A percentile compares a stretch with the other conserved stretches of the same genome.
phyloP scores from a whole-genome alignment of 768 basidiomycete genomes.

The Suillus subluteus region DNA sequence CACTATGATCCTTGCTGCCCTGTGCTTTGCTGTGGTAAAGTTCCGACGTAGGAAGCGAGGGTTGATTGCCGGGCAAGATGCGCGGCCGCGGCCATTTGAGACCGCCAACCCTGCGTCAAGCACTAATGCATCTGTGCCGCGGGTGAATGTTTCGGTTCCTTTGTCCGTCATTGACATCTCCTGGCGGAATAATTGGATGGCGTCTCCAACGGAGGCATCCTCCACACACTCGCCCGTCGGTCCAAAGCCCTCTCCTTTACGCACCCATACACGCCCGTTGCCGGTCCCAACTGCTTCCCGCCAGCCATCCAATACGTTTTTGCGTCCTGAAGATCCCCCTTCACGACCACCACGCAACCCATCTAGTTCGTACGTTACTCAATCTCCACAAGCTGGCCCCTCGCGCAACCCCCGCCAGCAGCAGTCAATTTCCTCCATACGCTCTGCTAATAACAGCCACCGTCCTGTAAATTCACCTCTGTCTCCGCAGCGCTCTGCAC shows the following conservation, averaged over 20 bases:
- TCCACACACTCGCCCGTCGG: slow-evolving; percentile 1
- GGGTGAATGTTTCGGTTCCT: slow-evolving; percentile 2
- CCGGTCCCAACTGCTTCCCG: slow-evolving; percentile 1
- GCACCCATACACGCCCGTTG: background rate
- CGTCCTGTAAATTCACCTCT: background rate
- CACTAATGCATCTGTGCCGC: background rate
- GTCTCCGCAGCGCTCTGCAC: background rate
- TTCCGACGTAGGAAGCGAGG: slow-evolving; percentile 20
- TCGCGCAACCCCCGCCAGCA: slow-evolving; percentile 1
- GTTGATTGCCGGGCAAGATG: slow-evolving; percentile 24
- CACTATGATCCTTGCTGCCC: slow-evolving; percentile 17
- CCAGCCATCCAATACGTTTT: slow-evolving; percentile 10
- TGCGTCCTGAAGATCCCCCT: slow-evolving; percentile 6
- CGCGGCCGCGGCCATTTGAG: slow-evolving; percentile 30
- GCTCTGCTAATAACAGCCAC: background rate
- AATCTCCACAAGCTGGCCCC: slow-evolving; percentile 2
- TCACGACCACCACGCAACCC: slow-evolving; percentile 8
- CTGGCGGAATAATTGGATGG: slow-evolving; percentile 7
- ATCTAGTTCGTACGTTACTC: background rate
- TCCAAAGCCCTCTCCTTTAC: slow-evolving; percentile 4
- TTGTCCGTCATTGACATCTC: slow-evolving; percentile 11
- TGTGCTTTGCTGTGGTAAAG: slow-evolving; percentile 22
- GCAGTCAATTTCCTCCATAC: slow-evolving; percentile 12
- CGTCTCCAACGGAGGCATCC: slow-evolving; percentile 7
- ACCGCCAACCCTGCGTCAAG: slow-evolving; percentile 17